phyloP scores from a whole-genome alignment of 148 eudicot genomes.

The Chenopodium quinoa region DNA sequence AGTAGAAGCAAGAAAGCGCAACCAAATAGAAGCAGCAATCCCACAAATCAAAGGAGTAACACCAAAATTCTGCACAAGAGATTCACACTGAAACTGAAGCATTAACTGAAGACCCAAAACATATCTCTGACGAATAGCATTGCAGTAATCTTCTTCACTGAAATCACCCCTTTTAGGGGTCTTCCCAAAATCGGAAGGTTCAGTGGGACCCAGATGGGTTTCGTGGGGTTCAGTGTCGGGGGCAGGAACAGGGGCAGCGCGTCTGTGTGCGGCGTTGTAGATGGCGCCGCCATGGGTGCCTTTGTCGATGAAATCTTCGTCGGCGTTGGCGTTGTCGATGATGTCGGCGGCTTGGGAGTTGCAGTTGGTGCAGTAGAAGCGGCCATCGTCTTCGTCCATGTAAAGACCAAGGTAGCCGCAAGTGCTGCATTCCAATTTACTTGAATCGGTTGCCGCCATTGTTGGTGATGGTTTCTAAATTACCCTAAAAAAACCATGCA shows the following conservation, averaged over 20 bases:
- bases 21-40: slow-evolving; percentile 61
- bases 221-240: background rate
- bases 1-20: slow-evolving; percentile 43
- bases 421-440: slow-evolving; percentile 29
- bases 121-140: slow-evolving; percentile 54
- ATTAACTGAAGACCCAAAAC: slow-evolving; percentile 65
- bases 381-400: slow-evolving; percentile 64
- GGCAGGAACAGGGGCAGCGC: background rate
- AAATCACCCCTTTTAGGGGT: background rate
- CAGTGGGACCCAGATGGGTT: slow-evolving; percentile 41
- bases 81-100: slow-evolving; percentile 60
- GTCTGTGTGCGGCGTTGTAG: slow-evolving; percentile 38
- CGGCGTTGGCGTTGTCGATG: slow-evolving; percentile 49
- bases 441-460: slow-evolving; percentile 34
- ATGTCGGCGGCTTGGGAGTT: slow-evolving; percentile 51
- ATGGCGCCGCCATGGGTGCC: slow-evolving; percentile 19
- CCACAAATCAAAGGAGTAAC: slow-evolving; percentile 59
- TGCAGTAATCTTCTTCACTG: slow-evolving; percentile 39
- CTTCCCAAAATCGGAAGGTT: slow-evolving; percentile 62
- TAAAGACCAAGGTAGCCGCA: slow-evolving; percentile 46
- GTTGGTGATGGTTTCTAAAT: background rate
- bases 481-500: too few relatives aligned
- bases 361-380: slow-evolving; percentile 59
- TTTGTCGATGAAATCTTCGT: slow-evolving; percentile 44
- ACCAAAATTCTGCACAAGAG: slow-evolving; percentile 54